Evolutionary conservation across 2,329 filamentous ascomycete species (phyloP).

Genomic region (Dactylonectria estremocensis): DNA sequence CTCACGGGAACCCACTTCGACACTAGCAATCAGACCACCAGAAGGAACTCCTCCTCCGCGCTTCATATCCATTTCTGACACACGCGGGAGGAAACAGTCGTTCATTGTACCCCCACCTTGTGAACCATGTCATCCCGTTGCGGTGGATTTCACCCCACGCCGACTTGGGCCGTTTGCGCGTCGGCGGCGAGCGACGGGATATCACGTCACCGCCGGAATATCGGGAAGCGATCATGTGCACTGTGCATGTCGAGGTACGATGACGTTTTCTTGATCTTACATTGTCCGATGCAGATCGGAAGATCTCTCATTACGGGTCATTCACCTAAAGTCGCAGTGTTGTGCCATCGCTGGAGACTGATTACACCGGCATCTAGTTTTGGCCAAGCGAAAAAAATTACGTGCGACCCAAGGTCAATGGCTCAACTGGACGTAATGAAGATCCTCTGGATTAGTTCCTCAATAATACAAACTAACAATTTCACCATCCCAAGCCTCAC

Average conservation of each 20-base stretch:
- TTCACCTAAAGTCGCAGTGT: not conserved
- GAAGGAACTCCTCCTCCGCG: not conserved
- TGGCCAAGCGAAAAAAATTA: not conserved
- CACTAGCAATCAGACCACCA: not conserved
- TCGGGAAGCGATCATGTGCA: conserved; percentile 5
- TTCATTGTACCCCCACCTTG: not conserved
- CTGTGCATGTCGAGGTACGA: not conserved
- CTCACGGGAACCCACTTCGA: not conserved
- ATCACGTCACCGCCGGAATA: not conserved
- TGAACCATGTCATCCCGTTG: not conserved
- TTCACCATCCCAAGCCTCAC: not conserved
- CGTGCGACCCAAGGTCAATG: not conserved
- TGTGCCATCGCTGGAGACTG: not conserved
- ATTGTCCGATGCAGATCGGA: not conserved
- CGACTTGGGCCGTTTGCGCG: not conserved
- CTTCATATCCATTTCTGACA: not conserved
- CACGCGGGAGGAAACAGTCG: not conserved
- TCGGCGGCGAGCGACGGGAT: not conserved
- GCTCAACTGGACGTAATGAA: not conserved
- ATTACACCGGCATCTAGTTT: not conserved
- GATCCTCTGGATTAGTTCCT: not conserved
- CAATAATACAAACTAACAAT: not conserved
- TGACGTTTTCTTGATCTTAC: not conserved
- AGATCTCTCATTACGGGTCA: not conserved
- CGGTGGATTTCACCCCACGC: not conserved